Conservation (phyloP, 805 yeast species). For the Metschnikowia cubensis region DNA sequence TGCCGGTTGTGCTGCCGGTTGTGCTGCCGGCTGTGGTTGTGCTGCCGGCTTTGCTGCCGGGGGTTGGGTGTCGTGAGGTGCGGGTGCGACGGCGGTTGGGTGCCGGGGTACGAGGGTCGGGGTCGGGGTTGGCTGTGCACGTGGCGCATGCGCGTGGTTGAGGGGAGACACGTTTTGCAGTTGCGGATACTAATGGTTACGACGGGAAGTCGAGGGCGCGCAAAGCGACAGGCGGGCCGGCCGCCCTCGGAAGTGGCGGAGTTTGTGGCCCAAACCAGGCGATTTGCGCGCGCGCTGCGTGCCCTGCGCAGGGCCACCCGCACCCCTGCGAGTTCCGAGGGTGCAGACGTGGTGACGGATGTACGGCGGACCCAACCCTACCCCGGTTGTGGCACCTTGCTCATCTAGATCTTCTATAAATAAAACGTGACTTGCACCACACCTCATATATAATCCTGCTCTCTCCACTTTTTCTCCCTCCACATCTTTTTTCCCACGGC, state of each 20-base stretch:
- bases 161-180: neutral
- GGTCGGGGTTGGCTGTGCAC: neutral
- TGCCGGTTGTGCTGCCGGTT: too few species aligned
- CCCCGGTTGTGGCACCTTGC: constrained; percentile 6
- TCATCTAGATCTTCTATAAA: constrained; percentile 17
- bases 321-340: constrained; percentile 6
- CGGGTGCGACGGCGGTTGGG: too few species aligned
- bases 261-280: neutral
- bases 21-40: too few species aligned
- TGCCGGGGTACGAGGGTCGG: too few species aligned
- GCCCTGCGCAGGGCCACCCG: neutral
- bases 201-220: neutral
- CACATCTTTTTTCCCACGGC: neutral
- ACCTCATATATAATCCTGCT: constrained; percentile 6
- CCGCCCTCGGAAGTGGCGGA: constrained; percentile 4
- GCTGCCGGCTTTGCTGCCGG: too few species aligned
- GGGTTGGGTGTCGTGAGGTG: too few species aligned
- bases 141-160: neutral
- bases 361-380: neutral
- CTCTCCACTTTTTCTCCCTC: neutral
- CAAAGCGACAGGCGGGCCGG: neutral
- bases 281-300: neutral
- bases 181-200: neutral
- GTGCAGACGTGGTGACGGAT: constrained; percentile 5
- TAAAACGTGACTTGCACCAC: constrained; percentile 15